Base-by-base conservation (phyloP, 1,284 basidiomycete species). In the Apiotrichum montevideense region DNA sequence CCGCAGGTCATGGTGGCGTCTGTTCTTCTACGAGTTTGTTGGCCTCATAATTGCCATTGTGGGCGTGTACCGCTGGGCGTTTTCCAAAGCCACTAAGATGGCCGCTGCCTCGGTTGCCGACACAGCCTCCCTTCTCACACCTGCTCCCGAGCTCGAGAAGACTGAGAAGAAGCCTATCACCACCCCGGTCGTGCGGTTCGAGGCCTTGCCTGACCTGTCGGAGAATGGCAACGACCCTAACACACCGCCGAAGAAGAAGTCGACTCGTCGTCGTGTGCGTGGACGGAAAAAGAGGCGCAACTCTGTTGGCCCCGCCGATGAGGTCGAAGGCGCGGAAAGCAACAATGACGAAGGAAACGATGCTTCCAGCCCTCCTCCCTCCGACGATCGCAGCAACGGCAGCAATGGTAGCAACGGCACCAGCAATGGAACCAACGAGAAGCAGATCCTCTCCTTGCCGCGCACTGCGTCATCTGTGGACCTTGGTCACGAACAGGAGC, bases 281-380 rank as follows among this genome's bases (percentile, higher is more conserved):
- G 66, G 66, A 5, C 56, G 59, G 61, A 76, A 72, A 62, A 70
- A 72, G 63, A 61, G 65, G 32, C 53, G 60, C 15, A 66, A 67
- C 50, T 63, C 66, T 1, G 52, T 56, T 21, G 58, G 62, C 5
- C 58, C 65, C 8, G 50, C 52, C 21, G 85, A 84, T 50, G 85
- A 86, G 56, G 83, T 78, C 29, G 76, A 75, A 1, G 77, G 74
- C 1, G 66, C 52, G 21, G 56, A 56, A 37, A 46, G 54, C 34
- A 34, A 33, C 14, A 57, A 53, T 40, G 55, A 62, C 13, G 55
- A 56, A 32, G 52, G 57, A 46, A 57, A 53, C 42, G 56, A 62
- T 14, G 54, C 53, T 15, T 51, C 60, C 48, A 54, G 46, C 39
- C 29, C 44, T 7, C 45, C 58, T 5, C 43, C 57, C 52, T 21